Evolutionary conservation across 345 rosid species (phyloP).

Genomic region (Acer yangbiense): DNA sequence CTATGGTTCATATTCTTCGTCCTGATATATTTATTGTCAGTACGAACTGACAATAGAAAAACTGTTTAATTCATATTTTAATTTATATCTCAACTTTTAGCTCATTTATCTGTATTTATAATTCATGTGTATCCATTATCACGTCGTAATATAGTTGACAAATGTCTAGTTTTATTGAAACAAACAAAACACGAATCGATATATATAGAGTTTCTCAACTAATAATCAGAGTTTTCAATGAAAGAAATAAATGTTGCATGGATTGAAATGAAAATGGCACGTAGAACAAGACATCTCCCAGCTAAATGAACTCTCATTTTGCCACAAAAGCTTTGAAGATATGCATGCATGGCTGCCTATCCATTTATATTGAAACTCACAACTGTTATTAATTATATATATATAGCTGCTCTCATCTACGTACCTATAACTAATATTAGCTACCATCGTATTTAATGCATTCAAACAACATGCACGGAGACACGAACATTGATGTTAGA

Average conservation of each 20-base stretch:
- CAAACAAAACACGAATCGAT: too few species aligned
- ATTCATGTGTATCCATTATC: too few species aligned
- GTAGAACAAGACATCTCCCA: neutral
- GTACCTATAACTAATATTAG: neutral
- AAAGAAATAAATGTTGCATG: neutral
- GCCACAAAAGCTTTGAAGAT: neutral
- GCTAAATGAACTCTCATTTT: neutral
- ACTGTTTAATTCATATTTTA: too few species aligned
- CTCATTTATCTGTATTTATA: too few species aligned
- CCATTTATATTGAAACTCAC: constrained; percentile 20
- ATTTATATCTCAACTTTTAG: too few species aligned
- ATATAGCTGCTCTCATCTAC: constrained; percentile 6
- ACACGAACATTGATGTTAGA: neutral
- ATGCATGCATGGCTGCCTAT: neutral
- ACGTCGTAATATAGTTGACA: too few species aligned
- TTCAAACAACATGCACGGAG: too few species aligned
- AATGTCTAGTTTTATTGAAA: too few species aligned
- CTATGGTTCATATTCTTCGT: too few species aligned
- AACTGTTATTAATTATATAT: neutral
- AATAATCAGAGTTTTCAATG: neutral
- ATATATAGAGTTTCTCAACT: too few species aligned
- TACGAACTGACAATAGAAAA: too few species aligned
- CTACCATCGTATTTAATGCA: constrained; percentile 1
- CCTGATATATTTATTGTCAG: too few species aligned
- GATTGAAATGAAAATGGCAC: constrained; percentile 20